Base-by-base conservation (phyloP, 1,139 yeast genomes). In the Pichia sp. region DNA sequence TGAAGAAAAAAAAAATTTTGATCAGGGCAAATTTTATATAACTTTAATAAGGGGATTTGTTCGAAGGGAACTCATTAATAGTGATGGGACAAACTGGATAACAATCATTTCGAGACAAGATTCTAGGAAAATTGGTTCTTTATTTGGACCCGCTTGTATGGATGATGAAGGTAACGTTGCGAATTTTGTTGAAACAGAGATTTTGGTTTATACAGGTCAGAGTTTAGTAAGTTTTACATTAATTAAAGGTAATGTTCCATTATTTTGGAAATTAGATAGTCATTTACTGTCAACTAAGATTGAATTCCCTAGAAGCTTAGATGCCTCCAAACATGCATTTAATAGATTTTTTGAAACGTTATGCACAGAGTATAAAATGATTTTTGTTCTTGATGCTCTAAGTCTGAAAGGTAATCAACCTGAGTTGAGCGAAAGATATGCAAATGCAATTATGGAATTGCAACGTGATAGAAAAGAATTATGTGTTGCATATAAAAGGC, bases 121-220 rank as follows among this genome's bases (percentile, higher is more conserved):
- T 2, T 77, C 85, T 47, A 70, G 72, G 35, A 79, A 76, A 51
- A 70, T 68, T 35, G 83, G 83, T 1, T 76, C 80, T 2, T 64
- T 82, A 2, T 78, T 82, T 55, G 87, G 87, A 0, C 75, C 79
- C 30, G 76, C 77, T 65, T 87, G 90, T 22, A 71, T 82, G 50
- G 87, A 82, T 59, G 89, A 82, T 47, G 78, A 79, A 41, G 92
- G 92, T 0, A 70, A 73, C 34, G 84, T 80, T 6, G 71, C 89
- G 1, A 81, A 80, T 55, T 80, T 70, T 56, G 75, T 77, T 24
- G 92, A 84, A 57, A 73, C 84, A 1, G 92, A 84, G 58, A 58
- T 82, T 6, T 71, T 83, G 4, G 66, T 82, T 16, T 77, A 77
- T 45, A 74, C 80, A 4, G 71, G 73, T 32, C 62, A 63, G 16